Conservation (phyloP, 768 basidiomycete genomes). For the Suillus weaverae region DNA sequence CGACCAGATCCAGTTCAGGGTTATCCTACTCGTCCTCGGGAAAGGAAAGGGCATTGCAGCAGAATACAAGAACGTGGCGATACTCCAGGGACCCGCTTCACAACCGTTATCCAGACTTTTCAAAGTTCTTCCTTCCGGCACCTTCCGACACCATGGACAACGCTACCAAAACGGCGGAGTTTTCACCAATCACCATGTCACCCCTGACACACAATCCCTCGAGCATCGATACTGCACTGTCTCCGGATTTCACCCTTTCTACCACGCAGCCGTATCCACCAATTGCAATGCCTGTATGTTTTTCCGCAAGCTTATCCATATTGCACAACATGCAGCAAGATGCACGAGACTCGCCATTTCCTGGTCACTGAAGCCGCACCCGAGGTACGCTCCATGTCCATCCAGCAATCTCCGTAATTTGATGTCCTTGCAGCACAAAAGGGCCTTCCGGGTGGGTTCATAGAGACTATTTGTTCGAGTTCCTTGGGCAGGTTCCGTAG, state of each 20-base stretch:
- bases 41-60: not conserved
- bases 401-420: not conserved
- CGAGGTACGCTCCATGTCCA: not conserved
- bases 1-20: not conserved
- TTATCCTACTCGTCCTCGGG: not conserved
- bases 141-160: not conserved
- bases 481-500: too few relatives aligned
- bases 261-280: not conserved
- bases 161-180: not conserved
- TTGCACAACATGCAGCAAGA: not conserved
- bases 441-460: not conserved
- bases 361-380: not conserved
- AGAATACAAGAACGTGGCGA: not conserved
- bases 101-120: conserved; percentile 35
- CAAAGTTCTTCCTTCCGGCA: conserved; percentile 28
- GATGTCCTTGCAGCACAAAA: not conserved
- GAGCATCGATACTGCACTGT: not conserved
- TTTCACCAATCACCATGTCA: not conserved
- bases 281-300: not conserved
- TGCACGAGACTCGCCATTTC: not conserved
- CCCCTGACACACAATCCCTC: not conserved
- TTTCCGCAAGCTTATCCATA: not conserved
- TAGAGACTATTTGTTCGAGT: not conserved
- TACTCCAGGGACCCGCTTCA: conserved; percentile 34
- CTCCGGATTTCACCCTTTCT: not conserved